A percentile compares a stretch with the other conserved stretches of the same genome.
Conservation (phyloP, 108 stramenopile species). For the Fistulifera pelliculosa region DNA sequence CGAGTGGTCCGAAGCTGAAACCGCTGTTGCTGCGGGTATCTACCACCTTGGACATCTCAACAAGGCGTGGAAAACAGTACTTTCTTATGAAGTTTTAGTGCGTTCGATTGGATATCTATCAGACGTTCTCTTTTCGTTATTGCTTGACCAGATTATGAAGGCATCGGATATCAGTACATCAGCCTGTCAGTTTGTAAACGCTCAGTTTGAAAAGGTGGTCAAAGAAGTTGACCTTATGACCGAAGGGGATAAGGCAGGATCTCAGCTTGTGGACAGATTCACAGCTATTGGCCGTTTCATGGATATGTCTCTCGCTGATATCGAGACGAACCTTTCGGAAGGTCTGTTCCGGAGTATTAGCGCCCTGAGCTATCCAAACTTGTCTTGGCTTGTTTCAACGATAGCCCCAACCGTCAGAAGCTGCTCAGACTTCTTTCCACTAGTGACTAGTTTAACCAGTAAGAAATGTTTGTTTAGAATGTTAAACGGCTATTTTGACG, state of each 20-base stretch:
- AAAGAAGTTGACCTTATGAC: conserved; percentile 19
- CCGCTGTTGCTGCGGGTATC: conserved; percentile 53
- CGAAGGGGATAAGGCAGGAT: conserved; percentile 12
- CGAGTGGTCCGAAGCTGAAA: conserved; percentile 82
- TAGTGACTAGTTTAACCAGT: too few species aligned
- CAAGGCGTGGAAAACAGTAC: conserved; percentile 56
- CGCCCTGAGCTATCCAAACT: conserved; percentile 50
- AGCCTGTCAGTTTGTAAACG: conserved; percentile 54
- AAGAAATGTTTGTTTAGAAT: too few species aligned
- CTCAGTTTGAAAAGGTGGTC: conserved; percentile 46
- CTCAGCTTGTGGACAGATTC: conserved; percentile 40
- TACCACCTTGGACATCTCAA: conserved; percentile 67
- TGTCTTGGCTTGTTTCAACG: conserved; percentile 35
- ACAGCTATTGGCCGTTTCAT: conserved; percentile 47
- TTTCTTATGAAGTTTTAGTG: conserved; percentile 42
- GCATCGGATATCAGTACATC: conserved; percentile 39
- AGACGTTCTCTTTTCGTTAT: conserved; percentile 51
- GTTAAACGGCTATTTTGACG: too few species aligned
- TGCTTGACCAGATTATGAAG: conserved; percentile 46
- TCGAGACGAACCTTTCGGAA: conserved; percentile 39
- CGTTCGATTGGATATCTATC: conserved; percentile 61
- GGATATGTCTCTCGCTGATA: conserved; percentile 50
- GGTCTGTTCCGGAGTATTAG: conserved; percentile 59
- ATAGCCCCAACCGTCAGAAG: conserved; percentile 7
- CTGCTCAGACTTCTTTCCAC: not conserved